Evolutionary conservation across 2,329 filamentous ascomycete genomes (phyloP), one percentile per base, ranked within the genome.

Genomic region (Xylariaceae sp.): DNA sequence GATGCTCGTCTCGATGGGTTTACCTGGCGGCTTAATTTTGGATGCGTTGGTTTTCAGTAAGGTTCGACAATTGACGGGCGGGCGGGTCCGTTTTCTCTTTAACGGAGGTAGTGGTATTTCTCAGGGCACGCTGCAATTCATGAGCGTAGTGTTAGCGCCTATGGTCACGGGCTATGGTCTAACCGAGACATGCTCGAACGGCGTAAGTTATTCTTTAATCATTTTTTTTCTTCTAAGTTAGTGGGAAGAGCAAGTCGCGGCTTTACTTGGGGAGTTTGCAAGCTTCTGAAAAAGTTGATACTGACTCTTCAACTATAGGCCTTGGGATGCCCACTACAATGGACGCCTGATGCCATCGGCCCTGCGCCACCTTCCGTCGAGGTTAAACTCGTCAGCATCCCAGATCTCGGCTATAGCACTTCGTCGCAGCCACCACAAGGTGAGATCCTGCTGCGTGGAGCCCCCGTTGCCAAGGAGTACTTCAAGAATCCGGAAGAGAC

Each of bases 141-240:
- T 97, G 67, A 96, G 91, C 42, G 82, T 96, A 74, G 88, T 91
- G 44, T 84, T 99, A 51, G 91, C 90, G 27, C 94, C 94, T 32
- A 96, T 99, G 92, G 85, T 99, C 63, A 83, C 80, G 60, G 94
- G 94, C 8, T 99, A 99, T 69, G 94, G 94, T 57, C 76, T 99
- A 62, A 99, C 94, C 1, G 94, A 99, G 74, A 97, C 94, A 2
- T 85, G 85, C 60, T 90, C 88, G 62, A 91, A 88, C 76, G 89
- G 88, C 55, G 57, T 60, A 49, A 45, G 57, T 53, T 40, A n/a
- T 29, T n/a, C 19, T 27, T n/a, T 3, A 3, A 8, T 31, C 12
- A 3, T 45, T 7, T 26, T n/a, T 8, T 26, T 37, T 47, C 27
- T 3, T 32, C 12, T 12, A 12, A n/a, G 37, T 40, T 7, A 12